phyloP scores from a whole-genome alignment of 768 basidiomycete genomes.

The Cystobasidium tubakii region DNA sequence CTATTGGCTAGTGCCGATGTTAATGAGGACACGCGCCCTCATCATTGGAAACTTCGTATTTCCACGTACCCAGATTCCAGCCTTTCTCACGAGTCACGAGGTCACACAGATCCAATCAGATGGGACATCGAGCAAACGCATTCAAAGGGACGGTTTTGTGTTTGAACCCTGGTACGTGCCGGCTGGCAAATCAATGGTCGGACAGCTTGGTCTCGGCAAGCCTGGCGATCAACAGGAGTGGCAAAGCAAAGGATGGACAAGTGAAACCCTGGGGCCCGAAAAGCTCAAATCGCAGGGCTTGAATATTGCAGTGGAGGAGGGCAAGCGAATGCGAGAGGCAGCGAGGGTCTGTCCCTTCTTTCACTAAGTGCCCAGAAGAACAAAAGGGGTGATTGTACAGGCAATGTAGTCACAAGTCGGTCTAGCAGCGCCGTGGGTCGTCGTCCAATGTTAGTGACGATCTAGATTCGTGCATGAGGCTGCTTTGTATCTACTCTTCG shows the following conservation, averaged over 20 bases:
- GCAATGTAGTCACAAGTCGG: too few species aligned
- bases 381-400: too few species aligned
- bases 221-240: neutral
- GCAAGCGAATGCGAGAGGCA: slow-evolving; percentile 3
- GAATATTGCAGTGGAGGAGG: neutral
- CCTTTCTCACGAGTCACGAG: neutral
- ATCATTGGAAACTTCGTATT: slow-evolving; percentile 21
- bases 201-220: neutral
- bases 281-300: neutral
- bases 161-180: slow-evolving; percentile 35
- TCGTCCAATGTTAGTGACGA: too few species aligned
- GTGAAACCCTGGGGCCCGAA: slow-evolving; percentile 10
- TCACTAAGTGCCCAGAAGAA: too few species aligned
- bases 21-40: slow-evolving; percentile 5
- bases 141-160: slow-evolving; percentile 8
- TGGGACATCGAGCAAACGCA: neutral
- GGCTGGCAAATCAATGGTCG: neutral
- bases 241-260: slow-evolving; percentile 5
- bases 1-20: slow-evolving; percentile 10
- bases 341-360: slow-evolving; percentile 29
- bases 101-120: neutral
- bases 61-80: slow-evolving; percentile 1
- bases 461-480: too few species aligned
- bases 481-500: too few species aligned
- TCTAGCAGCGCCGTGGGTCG: too few species aligned